Evolutionary conservation across 2,329 filamentous ascomycete species (phyloP).

Genomic region (Aspergillus sp.): DNA sequence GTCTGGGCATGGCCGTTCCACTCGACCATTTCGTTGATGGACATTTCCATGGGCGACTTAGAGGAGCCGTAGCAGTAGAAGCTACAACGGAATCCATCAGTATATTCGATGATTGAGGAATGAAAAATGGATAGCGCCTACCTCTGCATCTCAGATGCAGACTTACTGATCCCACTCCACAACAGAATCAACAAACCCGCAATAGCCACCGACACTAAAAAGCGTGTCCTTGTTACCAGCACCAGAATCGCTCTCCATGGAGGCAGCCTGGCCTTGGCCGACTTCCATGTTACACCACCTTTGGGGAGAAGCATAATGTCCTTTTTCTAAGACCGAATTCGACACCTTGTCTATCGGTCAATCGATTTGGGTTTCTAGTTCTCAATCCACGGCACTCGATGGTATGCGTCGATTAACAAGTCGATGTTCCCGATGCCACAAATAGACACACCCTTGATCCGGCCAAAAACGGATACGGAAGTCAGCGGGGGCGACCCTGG

Average conservation of each 20-base stretch:
- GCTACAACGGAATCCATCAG: constrained; percentile 42
- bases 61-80: constrained; percentile 96
- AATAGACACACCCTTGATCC: too few relatives aligned
- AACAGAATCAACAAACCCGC: constrained; percentile 67
- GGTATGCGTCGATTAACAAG: too few relatives aligned
- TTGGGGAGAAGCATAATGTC: constrained; percentile 78
- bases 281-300: constrained; percentile 87
- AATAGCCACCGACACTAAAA: constrained; percentile 66
- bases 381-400: too few relatives aligned
- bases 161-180: constrained; percentile 78
- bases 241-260: constrained; percentile 65
- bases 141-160: constrained; percentile 86
- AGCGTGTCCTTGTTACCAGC: constrained; percentile 68
- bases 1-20: constrained; percentile 88
- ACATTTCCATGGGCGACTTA: constrained; percentile 95
- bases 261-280: constrained; percentile 70
- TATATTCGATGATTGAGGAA: constrained; percentile 3
- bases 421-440: too few relatives aligned
- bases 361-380: too few relatives aligned
- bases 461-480: too few relatives aligned
- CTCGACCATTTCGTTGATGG: constrained; percentile 77
- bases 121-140: constrained; percentile 38
- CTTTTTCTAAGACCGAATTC: not conserved
- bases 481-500: too few relatives aligned
- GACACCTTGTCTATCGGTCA: too few relatives aligned